Evolutionary conservation across 176 grass and related monocot genomes (phyloP).

Genomic region (Carex pumila): DNA sequence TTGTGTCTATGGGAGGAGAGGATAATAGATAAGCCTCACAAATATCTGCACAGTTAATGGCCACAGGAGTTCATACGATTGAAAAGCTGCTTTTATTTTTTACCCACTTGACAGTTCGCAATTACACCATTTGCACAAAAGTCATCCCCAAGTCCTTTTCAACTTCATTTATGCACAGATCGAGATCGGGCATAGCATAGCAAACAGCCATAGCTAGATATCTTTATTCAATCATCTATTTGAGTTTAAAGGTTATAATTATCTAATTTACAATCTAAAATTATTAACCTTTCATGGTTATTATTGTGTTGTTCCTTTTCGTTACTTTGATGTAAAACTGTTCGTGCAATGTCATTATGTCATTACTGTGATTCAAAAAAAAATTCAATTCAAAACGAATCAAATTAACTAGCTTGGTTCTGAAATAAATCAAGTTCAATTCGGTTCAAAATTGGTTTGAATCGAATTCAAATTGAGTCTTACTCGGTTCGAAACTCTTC

Average conservation of each 20-base stretch:
- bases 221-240: neutral
- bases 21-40: neutral
- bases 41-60: neutral
- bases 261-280: neutral
- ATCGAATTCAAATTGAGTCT: no score
- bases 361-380: no score
- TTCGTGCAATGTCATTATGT: neutral
- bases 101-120: slow-evolving; percentile 17
- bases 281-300: neutral
- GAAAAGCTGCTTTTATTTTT: neutral
- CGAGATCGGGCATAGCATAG: neutral
- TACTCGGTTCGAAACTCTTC: no score
- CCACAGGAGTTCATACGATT: neutral
- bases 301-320: neutral
- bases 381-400: no score
- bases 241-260: neutral
- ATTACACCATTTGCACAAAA: slow-evolving; percentile 4
- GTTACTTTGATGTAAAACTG: neutral
- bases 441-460: no score
- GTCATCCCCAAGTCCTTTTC: slow-evolving; percentile 2
- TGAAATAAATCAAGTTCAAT: no score
- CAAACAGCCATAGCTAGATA: neutral
- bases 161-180: slow-evolving; percentile 1
- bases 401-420: no score
- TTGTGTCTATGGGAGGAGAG: no score